Evolutionary conservation across 192 early-diverging fungal species (phyloP), one percentile per base, ranked within the genome.

Genomic region (Paraglomus brasilianum): DNA sequence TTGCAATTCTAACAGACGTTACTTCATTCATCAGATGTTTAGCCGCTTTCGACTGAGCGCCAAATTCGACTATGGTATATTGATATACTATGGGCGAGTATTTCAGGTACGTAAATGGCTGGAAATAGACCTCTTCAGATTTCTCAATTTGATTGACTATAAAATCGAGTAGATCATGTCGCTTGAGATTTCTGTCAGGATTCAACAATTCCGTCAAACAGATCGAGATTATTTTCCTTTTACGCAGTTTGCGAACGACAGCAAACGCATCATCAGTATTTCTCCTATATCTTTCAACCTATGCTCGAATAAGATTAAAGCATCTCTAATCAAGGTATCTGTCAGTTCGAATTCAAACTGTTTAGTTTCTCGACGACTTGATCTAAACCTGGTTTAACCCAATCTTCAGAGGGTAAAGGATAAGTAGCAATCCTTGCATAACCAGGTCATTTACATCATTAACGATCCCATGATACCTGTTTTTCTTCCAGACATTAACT

Each of bases 361-460:
- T n/a, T 44, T 45, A 0, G 51, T 36, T 5, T 50, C 22, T 0
- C 17, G 36, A 21, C 11, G 42, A 66, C 47, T 39, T 4, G 7
- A 4, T 47, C 2, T 15, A 8, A 24, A 51, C 13, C 7, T n/a
- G 64, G 48, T 39, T 13, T 50, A 2, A 8, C 15, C 64, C 64
- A 66, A 40, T 51, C 36, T 1, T 19, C 22, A 11, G 48, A 15
- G 64, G 64, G 15, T 39, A 66, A 1, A 66, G 19, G 0, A 50
- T 66, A 4, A 51, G 41, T 1, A 66, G 13, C 0, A 49, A 46
- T 0, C 64, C 48, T 50, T 51, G 64, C 48, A 66, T 66, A 1
- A 66, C 64, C 10, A 51, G 9, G 15, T 66, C 64, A 13, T 66
- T 66, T 5, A 66, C 64, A 66, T 66, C 64, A 7, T 51, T 30